These are phyloP conservation scores for Aquilaria agallochum DNA, from an alignment of 441 rosid genomes.

Conservation along the genomic window DNA sequence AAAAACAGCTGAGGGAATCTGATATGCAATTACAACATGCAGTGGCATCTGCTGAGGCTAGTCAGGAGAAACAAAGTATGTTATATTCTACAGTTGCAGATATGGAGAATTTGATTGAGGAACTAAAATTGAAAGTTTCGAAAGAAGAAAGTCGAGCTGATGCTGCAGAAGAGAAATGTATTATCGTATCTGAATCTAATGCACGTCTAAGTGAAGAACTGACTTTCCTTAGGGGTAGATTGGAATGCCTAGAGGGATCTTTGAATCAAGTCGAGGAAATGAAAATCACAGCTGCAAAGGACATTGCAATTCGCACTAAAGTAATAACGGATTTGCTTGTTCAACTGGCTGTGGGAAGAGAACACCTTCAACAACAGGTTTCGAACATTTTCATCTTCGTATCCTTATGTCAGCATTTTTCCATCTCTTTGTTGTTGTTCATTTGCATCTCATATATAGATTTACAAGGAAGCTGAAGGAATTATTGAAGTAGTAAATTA, in stretches of 20 bases:
- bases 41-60: constrained; percentile 77
- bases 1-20: constrained; percentile 60
- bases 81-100: constrained; percentile 65
- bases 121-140: constrained; percentile 60
- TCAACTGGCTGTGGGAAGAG: constrained; percentile 81
- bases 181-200: constrained; percentile 69
- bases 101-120: constrained; percentile 81
- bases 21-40: constrained; percentile 71
- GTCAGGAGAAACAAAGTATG: constrained; percentile 80
- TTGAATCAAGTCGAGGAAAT: constrained; percentile 69
- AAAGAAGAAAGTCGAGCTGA: constrained; percentile 80
- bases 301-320: constrained; percentile 58
- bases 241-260: constrained; percentile 60
- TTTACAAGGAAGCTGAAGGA: too few relatives aligned
- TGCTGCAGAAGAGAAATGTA: constrained; percentile 68
- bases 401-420: too few relatives aligned
- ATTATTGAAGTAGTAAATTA: too few relatives aligned
- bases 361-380: constrained; percentile 88
- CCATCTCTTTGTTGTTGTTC: too few relatives aligned
- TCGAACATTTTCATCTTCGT: constrained; percentile 2
- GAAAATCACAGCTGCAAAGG: constrained; percentile 62
- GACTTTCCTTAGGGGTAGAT: constrained; percentile 58
- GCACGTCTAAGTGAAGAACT: constrained; percentile 68
- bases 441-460: too few relatives aligned
- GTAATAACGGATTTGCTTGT: constrained; percentile 70